Base-by-base conservation (phyloP, 495 filamentous ascomycete species). In the Cetradonia linearis region DNA sequence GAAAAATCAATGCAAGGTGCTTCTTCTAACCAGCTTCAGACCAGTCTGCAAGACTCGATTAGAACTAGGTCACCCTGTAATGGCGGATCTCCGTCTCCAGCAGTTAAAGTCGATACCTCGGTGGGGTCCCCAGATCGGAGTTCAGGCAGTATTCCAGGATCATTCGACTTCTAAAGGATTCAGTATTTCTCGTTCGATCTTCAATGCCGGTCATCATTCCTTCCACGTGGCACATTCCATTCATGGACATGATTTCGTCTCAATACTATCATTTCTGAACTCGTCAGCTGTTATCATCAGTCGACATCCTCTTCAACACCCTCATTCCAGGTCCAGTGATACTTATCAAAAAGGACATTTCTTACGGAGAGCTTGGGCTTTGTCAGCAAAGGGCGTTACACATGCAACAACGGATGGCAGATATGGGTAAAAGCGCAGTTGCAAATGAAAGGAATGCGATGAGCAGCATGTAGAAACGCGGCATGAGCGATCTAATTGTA, bases 1-100 rank as follows among this genome's bases (percentile, higher is more conserved):
- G 64, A 66, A 23, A 60, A 46, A 42, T 30, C 31, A 23, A 46
- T 56, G n/a, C 46, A 63, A 31, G 64, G 63, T 48, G 60, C 30
- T 34, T 37, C 61, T 60, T 66, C 64, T 14, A 63, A 53, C 16
- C 64, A 66, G 44, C 60, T 66, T 23, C 64, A 63, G 36, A 44
- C 30, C 11, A 55, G n/a, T 34, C 53, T 63, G 40, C 50, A 61
- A n/a, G 56, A 55, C 33, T 66, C 64, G 13, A 31, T 58, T 25
- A 63, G 56, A 49, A 54, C 20, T 36, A 56, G 31, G 31, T 60
- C 64, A 44, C 56, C 61, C 5, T 56, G 27, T 47, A 55, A 34
- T 38, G 54, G 55, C 33, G 60, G 48, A 47, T 55, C 59, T 14
- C 59, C 50, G 14, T 55, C 59, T 46, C 48, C 37, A 44, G 49